A percentile compares a stretch with the other conserved stretches of the same genome.
Evolutionary conservation across 768 basidiomycete species (phyloP).

Genomic region (Suillus alpinus): DNA sequence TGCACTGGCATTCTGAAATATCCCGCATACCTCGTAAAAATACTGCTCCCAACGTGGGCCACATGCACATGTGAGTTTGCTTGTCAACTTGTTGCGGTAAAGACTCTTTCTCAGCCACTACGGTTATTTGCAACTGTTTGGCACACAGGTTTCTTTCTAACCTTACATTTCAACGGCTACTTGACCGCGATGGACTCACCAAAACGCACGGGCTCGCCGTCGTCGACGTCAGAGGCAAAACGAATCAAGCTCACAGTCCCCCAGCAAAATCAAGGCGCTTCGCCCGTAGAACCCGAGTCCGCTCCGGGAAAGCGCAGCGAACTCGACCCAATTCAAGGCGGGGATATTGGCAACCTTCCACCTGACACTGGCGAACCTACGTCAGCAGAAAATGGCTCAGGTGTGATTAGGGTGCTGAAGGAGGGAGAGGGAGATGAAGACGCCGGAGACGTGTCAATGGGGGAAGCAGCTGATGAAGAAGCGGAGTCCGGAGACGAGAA

Average conservation of each 20-base stretch:
- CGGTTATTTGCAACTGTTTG: background rate
- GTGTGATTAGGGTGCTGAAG: slow-evolving; percentile 39
- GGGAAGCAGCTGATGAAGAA: slow-evolving; percentile 73
- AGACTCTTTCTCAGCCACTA: background rate
- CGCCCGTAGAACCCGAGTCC: slow-evolving; percentile 72
- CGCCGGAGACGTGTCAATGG: slow-evolving; percentile 77
- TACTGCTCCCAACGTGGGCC: background rate
- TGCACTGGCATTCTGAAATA: background rate
- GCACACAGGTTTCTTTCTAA: slow-evolving; percentile 2
- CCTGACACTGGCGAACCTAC: slow-evolving; percentile 17
- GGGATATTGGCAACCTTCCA: slow-evolving; percentile 75
- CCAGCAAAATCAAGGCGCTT: slow-evolving; percentile 59
- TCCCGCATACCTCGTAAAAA: background rate
- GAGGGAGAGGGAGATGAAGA: slow-evolving; percentile 66
- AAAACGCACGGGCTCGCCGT: slow-evolving; percentile 61
- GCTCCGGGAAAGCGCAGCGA: slow-evolving; percentile 87
- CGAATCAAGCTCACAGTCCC: slow-evolving; percentile 55
- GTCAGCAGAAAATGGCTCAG: slow-evolving; percentile 13
- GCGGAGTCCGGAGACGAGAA: slow-evolving; percentile 75
- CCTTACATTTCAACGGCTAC: slow-evolving; percentile 13
- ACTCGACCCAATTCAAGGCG: slow-evolving; percentile 76
- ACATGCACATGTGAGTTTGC: background rate
- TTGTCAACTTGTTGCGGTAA: background rate
- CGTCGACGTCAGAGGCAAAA: slow-evolving; percentile 53
- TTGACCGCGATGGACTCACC: slow-evolving; percentile 54